A percentile compares a stretch with the other conserved stretches of the same genome.
Conservation (phyloP, 78 protist genomes). For the Dictyostelium firmibasis region DNA sequence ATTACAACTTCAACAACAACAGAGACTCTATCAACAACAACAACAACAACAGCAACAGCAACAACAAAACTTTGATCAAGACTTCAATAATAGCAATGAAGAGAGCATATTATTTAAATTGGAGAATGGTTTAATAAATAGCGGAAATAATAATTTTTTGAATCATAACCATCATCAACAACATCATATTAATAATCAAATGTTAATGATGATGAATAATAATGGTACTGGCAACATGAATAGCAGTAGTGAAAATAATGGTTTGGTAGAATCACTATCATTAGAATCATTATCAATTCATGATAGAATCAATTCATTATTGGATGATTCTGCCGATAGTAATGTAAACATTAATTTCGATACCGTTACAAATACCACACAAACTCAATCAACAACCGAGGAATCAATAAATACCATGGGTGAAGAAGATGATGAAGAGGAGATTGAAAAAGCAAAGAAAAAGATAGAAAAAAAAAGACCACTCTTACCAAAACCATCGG, state of each 20-base stretch:
- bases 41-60: slow-evolving; percentile 3
- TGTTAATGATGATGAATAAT: not conserved
- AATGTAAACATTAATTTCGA: not conserved
- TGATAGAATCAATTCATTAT: not conserved
- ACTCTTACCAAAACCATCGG: slow-evolving; percentile 43
- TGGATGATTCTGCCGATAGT: not conserved
- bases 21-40: not conserved
- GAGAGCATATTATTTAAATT: not conserved
- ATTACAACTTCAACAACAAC: not conserved
- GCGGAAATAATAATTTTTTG: not conserved
- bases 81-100: not conserved
- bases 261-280: not conserved
- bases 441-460: slow-evolving; percentile 28
- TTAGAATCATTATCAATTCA: not conserved
- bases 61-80: not conserved
- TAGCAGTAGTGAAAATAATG: not conserved
- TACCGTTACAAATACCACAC: not conserved
- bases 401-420: not conserved
- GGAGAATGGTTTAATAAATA: slow-evolving; percentile 7
- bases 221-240: not conserved
- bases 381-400: not conserved
- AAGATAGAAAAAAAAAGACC: slow-evolving; percentile 57
- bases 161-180: not conserved
- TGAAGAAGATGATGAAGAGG: slow-evolving; percentile 11
- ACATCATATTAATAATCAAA: not conserved